phyloP scores from a whole-genome alignment of 768 basidiomycete genomes.

The Daedaleopsis nitida region DNA sequence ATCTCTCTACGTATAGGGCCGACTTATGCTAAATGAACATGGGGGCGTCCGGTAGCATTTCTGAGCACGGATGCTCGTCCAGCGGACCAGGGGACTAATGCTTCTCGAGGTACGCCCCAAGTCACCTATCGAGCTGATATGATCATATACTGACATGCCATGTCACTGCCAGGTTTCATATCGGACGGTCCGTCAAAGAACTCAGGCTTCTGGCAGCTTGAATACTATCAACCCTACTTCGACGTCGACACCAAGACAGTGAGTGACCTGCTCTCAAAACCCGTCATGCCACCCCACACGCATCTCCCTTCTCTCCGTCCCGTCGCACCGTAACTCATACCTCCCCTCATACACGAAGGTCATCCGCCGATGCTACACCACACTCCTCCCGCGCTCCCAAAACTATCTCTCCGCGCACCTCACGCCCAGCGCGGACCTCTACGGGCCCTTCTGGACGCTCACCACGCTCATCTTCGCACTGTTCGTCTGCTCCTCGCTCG shows the following conservation, averaged over 20 bases:
- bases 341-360: constrained; percentile 47
- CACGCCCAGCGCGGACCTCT: constrained; percentile 68
- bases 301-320: constrained; percentile 6
- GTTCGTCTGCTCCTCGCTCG: constrained; percentile 92
- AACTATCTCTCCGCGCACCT: constrained; percentile 66
- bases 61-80: constrained; percentile 28
- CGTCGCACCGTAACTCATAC: background rate
- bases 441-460: constrained; percentile 97
- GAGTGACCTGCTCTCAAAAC: constrained; percentile 10
- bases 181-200: constrained; percentile 53
- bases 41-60: constrained; percentile 22
- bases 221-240: constrained; percentile 88
- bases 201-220: constrained; percentile 75
- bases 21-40: background rate
- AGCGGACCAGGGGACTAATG: constrained; percentile 16
- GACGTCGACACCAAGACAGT: constrained; percentile 85
- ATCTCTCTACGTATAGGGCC: background rate
- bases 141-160: background rate
- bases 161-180: constrained; percentile 57
- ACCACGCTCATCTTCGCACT: constrained; percentile 93
- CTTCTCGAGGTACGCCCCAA: constrained; percentile 15
- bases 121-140: too few relatives aligned
- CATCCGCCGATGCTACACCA: constrained; percentile 73
- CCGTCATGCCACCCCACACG: background rate
- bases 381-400: constrained; percentile 71